Evolutionary conservation across 2,329 filamentous ascomycete species (phyloP).

Genomic region (Colletotrichum higginsianum): DNA sequence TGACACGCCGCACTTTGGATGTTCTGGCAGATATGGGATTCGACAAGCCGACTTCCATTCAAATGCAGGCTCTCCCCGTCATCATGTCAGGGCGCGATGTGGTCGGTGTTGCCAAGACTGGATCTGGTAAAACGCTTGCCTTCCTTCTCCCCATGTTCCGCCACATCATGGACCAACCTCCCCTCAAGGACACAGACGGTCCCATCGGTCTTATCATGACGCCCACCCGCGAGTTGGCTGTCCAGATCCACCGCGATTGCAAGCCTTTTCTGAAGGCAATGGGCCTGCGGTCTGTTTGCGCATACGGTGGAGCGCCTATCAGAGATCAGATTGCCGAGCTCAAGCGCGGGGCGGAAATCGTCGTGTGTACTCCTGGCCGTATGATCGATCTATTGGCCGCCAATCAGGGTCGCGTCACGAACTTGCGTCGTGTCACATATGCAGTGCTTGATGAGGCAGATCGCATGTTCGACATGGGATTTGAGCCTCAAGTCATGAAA

Average conservation of each 20-base stretch:
- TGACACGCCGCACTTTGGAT: conserved; percentile 88
- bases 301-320: conserved; percentile 95
- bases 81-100: conserved; percentile 98
- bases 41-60: conserved; percentile 92
- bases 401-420: conserved; percentile 95
- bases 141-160: conserved; percentile 98
- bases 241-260: conserved; percentile 94
- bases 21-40: conserved; percentile 87
- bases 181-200: conserved; percentile 86
- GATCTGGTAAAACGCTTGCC: conserved; percentile 96
- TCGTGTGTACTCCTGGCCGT: conserved; percentile 94
- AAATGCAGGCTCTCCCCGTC: conserved; percentile 93
- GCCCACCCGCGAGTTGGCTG: conserved; percentile 92
- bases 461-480: conserved; percentile 99
- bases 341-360: conserved; percentile 94
- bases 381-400: conserved; percentile 96
- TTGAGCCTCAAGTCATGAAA: conserved; percentile 98
- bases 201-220: conserved; percentile 92
- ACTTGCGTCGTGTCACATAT: conserved; percentile 90
- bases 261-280: conserved; percentile 94
- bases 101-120: conserved; percentile 96
- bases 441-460: conserved; percentile 97
- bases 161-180: conserved; percentile 94
- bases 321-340: conserved; percentile 98
- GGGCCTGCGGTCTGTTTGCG: conserved; percentile 88